Percentiles rank a stretch among this genome's conserved stretches.
Conservation (phyloP, 2,329 filamentous ascomycete genomes). For the Trichophyton simii region DNA sequence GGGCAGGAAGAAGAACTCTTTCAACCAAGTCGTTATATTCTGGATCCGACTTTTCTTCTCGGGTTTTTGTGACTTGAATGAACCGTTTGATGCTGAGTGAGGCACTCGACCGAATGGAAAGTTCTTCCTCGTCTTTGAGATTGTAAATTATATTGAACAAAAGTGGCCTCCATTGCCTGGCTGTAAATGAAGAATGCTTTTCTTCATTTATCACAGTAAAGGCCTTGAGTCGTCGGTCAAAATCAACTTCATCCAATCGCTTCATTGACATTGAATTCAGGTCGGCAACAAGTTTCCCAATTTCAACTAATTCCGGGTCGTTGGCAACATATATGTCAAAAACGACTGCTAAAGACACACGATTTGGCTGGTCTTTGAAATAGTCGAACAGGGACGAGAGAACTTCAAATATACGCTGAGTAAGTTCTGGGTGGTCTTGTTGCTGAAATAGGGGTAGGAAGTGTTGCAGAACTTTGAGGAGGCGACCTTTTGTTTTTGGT, state of each 20-base stretch:
- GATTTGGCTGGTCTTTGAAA: constrained; percentile 69
- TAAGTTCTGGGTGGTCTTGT: constrained; percentile 45
- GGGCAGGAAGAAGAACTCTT: constrained; percentile 56
- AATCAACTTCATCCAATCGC: constrained; percentile 75
- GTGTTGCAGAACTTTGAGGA: constrained; percentile 67
- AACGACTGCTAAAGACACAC: constrained; percentile 60
- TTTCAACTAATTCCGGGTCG: constrained; percentile 46
- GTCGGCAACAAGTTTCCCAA: constrained; percentile 59
- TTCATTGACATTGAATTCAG: constrained; percentile 66
- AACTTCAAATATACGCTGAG: constrained; percentile 56
- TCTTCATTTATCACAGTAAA: constrained; percentile 60
- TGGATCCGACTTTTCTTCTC: constrained; percentile 30
- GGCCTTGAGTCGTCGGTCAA: constrained; percentile 64
- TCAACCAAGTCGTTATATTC: constrained; percentile 49
- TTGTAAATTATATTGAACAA: constrained; percentile 83
- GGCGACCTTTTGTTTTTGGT: constrained; percentile 66
- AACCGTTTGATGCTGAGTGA: constrained; percentile 70
- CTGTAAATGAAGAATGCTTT: constrained; percentile 47
- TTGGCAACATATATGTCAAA: constrained; percentile 57
- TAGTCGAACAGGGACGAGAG: constrained; percentile 76
- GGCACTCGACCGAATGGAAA: constrained; percentile 72
- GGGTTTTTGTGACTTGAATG: constrained; percentile 49
- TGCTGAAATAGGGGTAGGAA: constrained; percentile 58
- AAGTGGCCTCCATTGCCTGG: constrained; percentile 73
- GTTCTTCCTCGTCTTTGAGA: constrained; percentile 74